Percentiles rank a stretch among this genome's conserved stretches.
These are phyloP conservation scores for Hirsutella minnesotensis DNA, from an alignment of 2,329 filamentous ascomycete genomes.

Conservation along the genomic window DNA sequence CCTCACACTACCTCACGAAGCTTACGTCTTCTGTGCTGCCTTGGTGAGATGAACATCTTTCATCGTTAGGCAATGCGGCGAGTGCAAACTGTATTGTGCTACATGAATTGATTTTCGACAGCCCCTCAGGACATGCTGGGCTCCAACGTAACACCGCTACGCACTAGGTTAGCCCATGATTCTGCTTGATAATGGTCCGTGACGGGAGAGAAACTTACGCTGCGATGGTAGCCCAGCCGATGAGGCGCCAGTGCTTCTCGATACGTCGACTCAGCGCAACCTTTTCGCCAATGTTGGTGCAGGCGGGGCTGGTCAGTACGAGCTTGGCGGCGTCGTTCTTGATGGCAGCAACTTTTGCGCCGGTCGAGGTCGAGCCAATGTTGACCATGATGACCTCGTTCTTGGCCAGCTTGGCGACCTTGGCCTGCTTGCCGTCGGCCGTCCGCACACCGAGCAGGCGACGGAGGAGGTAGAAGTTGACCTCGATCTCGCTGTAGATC, in stretches of 20 bases:
- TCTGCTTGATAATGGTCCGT: too few species aligned
- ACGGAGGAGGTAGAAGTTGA: slow-evolving; percentile 97
- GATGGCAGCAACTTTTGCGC: slow-evolving; percentile 92
- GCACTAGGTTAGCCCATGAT: slow-evolving; percentile 1
- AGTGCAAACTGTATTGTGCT: neutral
- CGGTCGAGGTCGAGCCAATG: slow-evolving; percentile 93
- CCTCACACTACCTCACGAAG: neutral
- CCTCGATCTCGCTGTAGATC: slow-evolving; percentile 97
- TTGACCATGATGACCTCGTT: slow-evolving; percentile 99
- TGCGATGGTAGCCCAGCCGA: slow-evolving; percentile 79
- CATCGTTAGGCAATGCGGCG: neutral
- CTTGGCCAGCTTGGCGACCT: slow-evolving; percentile 96
- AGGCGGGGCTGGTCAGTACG: slow-evolving; percentile 82
- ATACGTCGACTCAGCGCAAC: slow-evolving; percentile 92
- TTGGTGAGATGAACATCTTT: neutral
- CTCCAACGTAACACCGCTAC: slow-evolving; percentile 43
- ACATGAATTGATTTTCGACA: neutral
- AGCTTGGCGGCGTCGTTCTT: slow-evolving; percentile 97
- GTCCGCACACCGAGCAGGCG: slow-evolving; percentile 93
- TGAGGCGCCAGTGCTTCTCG: slow-evolving; percentile 97
- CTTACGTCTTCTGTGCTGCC: neutral
- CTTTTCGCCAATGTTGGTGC: slow-evolving; percentile 97
- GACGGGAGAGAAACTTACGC: slow-evolving; percentile 34
- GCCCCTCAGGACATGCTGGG: slow-evolving; percentile 31
- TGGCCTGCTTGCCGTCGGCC: slow-evolving; percentile 96